These are phyloP conservation scores for Westerdykella ornata DNA, from an alignment of 2,329 filamentous ascomycete species.

Conservation along the genomic window DNA sequence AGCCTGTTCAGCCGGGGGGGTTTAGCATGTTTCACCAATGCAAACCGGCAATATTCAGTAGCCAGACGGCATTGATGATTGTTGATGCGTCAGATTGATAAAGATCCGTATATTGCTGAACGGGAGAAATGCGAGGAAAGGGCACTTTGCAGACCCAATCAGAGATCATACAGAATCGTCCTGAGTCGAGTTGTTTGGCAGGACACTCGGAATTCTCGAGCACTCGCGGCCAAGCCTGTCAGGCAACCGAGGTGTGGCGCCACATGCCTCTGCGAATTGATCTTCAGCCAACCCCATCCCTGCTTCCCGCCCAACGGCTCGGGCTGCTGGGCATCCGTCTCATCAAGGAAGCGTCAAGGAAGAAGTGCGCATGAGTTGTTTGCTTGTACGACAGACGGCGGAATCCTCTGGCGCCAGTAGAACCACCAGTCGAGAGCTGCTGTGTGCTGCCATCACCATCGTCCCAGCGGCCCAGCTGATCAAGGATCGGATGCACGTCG, in stretches of 20 bases:
- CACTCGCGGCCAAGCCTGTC: no score
- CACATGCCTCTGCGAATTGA: no score
- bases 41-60: conserved; percentile 14
- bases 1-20: conserved; percentile 18
- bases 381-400: conserved; percentile 23
- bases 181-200: no score
- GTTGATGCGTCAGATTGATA: no score
- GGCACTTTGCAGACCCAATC: no score
- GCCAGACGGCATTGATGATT: conserved; percentile 8
- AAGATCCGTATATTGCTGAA: neutral
- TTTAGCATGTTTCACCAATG: conserved; percentile 13
- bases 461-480: neutral
- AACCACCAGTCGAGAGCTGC: neutral
- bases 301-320: neutral
- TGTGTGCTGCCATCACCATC: neutral
- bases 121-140: neutral
- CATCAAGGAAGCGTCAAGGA: neutral
- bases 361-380: no score
- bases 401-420: neutral
- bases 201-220: no score
- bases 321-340: neutral
- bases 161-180: no score
- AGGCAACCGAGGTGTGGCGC: no score
- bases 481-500: conserved; percentile 20
- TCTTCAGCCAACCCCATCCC: no score